Base-by-base conservation (phyloP, 2,329 filamentous ascomycete genomes). In the Lecanicillium sp. region DNA sequence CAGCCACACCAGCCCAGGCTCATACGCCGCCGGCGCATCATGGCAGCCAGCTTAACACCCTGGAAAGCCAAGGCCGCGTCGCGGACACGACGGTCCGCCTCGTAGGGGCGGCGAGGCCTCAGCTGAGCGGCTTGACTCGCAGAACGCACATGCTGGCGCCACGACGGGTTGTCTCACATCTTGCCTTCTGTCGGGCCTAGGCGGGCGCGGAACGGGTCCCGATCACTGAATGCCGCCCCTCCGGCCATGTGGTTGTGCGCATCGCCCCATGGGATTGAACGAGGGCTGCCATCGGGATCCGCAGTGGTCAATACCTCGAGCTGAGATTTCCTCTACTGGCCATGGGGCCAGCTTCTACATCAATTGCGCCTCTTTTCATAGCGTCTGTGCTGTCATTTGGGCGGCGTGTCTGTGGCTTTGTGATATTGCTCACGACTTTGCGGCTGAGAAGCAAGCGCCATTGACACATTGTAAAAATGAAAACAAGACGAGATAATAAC, bases 131-230 rank as follows among this genome's bases (percentile, higher is more conserved):
- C 27, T 14, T 40, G 20, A 21, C 19, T 14, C 11, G 21, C 24
- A 30, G 10, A 12, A 14, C 38, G 21, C 33, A 45, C 33, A 29
- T 26, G 17, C 24, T 15, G 15, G 4, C 9, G 24, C 24, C 24
- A 27, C 24, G 4, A 15, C 2, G n/a, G 27, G n/a, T 39, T 37
- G 5, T 37, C 15, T 36, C 33, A 15, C 15, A 14, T n/a, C 20
- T 17, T 9, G 8, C 24, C 26, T n/a, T 15, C 43, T 10, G 37
- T 30, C 36, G 30, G 37, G 23, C 2, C 21, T 41, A 29, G 14
- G 20, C 36, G 20, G n/a, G 33, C n/a, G 45, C 38, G 32, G 45
- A 48, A 42, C 45, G 29, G 45, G 36, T 20, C n/a, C 45, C 45
- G 45, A 48, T 48, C 45, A 48, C 21, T n/a, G n/a, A n/a, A n/a